Evolutionary conservation across 2,329 filamentous ascomycete species (phyloP), one percentile per base, ranked within the genome.

Genomic region (Colletotrichum zoysiae): DNA sequence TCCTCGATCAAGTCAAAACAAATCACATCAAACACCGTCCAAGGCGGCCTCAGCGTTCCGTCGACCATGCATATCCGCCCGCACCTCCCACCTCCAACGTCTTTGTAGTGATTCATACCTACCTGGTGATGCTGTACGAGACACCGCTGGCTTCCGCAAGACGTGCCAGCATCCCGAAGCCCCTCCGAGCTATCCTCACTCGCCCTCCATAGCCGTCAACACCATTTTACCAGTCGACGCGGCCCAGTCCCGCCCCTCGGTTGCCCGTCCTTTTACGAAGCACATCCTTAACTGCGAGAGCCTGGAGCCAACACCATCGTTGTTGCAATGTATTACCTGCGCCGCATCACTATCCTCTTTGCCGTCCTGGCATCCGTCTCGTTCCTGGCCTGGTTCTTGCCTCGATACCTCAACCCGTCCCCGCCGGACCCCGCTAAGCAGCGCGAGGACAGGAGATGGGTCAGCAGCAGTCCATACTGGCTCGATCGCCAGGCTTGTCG

Each of bases 401-500:
- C 89, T 56, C 84, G 84, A 65, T 79, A 86, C 55, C 85, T 92
- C 73, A 89, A 92, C 71, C 92, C 92, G 2, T 88, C 88, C n/a
- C 86, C 85, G n/a, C 89, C 88, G 69, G 84, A 87, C 71, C 86
- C 86, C 46, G 88, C 89, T 62, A 90, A 91, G 80, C 86, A 87
- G 61, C 82, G 85, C 64, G 89, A 91, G 75, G 91, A 94, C 78
- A 82, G 83, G 70, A 83, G 81, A 75, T 95, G 93, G 93, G 89
- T 95, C 59, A 85, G 88, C 57, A 91, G 88, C 23, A 93, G 92
- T 18, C 89, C 89, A 48, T 91, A 91, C 77, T 95, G 92, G 88
- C 80, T 91, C 71, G 93, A 95, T 80, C 87, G 92, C 42, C 94
- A 94, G 78, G 85, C 90, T 9, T 97, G 95, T 79, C 89, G 90